Base-by-base conservation (phyloP, 805 yeast species). In the Torulaspora microellipsoides region DNA sequence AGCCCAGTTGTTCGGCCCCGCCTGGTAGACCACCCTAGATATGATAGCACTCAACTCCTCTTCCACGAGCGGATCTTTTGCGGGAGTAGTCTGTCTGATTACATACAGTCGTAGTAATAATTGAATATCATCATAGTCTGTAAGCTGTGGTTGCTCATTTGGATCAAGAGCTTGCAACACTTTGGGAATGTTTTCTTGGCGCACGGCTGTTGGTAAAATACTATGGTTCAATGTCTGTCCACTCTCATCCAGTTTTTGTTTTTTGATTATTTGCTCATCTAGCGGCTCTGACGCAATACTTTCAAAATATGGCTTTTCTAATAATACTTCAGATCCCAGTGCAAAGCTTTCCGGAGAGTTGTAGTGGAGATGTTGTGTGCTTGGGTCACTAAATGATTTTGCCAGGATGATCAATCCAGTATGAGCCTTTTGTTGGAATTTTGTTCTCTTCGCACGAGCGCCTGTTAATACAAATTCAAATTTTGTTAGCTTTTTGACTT, bases 361-460 rank as follows among this genome's bases (percentile, higher is more conserved):
- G 3, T 29, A 23, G 13, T 27, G 27, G 1, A 43, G 35, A n/a
- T 54, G 56, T 15, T 51, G 52, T 2, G 32, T 38, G n/a, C 40
- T 44, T 14, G 42, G 38, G 27, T 52, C 46, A 4, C 56, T 37
- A 31, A 23, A 63, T 2, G 76, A 71, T 49, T 77, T 75, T 1
- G 98, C 98, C 15, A 91, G 65, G 20, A 88, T 77, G 12, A 90
- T 75, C 47, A 91, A 73, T 31, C 87, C 79, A 0, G 96, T 76
- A 20, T 83, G 76, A n/a, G 81, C 78, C 28, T 70, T 73, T 37
- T 73, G 73, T 66, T 91, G 98, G 61, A 70, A 86, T 62, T 85
- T 85, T 3, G 98, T 91, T 58, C 93, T 73, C 59, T 81, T 83
- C 8, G 96, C 96, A 53, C 81, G 81, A 43, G 93, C 85, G 52